Conservation (phyloP, 345 rosid species). For the Firmiana major region DNA sequence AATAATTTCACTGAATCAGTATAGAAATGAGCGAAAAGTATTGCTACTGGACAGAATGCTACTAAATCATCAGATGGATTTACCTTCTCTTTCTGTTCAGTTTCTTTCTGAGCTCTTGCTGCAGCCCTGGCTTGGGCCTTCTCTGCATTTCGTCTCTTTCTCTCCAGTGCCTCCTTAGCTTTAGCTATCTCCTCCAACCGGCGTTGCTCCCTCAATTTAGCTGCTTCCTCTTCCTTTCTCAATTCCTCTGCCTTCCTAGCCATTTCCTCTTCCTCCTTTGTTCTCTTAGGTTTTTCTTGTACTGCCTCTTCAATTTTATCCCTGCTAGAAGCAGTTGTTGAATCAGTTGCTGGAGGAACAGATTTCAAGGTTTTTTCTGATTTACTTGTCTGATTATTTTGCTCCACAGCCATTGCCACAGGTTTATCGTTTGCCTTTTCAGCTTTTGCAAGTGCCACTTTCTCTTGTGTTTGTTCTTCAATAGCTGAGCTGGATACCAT, state of each 20-base stretch:
- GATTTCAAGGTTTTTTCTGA: constrained; percentile 36
- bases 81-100: constrained; percentile 78
- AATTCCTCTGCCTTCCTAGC: constrained; percentile 66
- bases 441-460: constrained; percentile 6
- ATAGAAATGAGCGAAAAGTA: neutral
- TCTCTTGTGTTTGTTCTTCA: constrained; percentile 28
- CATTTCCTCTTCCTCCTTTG: constrained; percentile 74
- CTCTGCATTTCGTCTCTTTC: constrained; percentile 67
- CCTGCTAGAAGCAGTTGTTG: constrained; percentile 31
- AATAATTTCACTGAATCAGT: neutral
- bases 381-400: constrained; percentile 39
- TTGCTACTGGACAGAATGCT: neutral
- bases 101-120: constrained; percentile 64
- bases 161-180: constrained; percentile 76
- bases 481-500: constrained; percentile 17
- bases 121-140: constrained; percentile 75
- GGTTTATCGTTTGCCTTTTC: neutral
- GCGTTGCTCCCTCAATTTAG: constrained; percentile 52
- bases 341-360: constrained; percentile 26
- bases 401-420: neutral
- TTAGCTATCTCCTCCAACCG: constrained; percentile 72
- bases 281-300: constrained; percentile 48
- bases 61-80: neutral
- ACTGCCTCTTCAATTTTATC: constrained; percentile 40
- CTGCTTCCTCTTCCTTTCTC: constrained; percentile 66